Evolutionary conservation across 1,284 basidiomycete species (phyloP), one percentile per base, ranked within the genome.

Genomic region (Marasmius tenuissimus): DNA sequence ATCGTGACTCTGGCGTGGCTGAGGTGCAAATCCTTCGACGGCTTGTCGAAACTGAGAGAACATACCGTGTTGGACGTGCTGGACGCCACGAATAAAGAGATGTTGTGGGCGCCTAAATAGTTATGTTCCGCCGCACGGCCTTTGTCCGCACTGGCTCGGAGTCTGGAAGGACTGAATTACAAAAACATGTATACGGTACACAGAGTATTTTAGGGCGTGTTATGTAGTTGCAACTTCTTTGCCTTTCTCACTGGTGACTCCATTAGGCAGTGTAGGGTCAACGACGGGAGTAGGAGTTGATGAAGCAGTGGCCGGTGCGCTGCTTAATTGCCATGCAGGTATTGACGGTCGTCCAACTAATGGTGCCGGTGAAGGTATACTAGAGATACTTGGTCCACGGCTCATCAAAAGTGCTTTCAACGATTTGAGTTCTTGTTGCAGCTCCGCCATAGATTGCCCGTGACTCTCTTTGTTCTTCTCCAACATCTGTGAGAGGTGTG

Each of bases 371-470:
- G 83, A 76, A 5, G 83, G 78, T 3, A 81, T 80, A 53, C 76
- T 75, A 33, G 86, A 76, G 59, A 78, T 68, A 34, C 76, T 75
- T n/a, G 88, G 83, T 1, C 86, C 85, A 42, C 93, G 85, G 65
- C 90, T 94, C n/a, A 96, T 83, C 6, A 99, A 80, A 16, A 99
- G 84, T 0, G 96, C 89, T 75, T 98, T 98, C 65, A 99, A 82
- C 0, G 95, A 97, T 72, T 96, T 96, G 68, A 99, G 84, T 73
- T 99, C 97, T 68, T 94, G 89, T 71, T 98, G 96, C 16, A 99
- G 81, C 66, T 96, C 95, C 37, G 83, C 79, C 10, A 97, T 80
- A 5, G 91, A 90, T 65, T 92, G 87, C 16, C 84, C 83, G 72
- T 96, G 92, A 35, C 83, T 83, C 62, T 95, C 91, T 70, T 94